Conservation (phyloP, 139 green algal genomes). For the Chlorella sp. region DNA sequence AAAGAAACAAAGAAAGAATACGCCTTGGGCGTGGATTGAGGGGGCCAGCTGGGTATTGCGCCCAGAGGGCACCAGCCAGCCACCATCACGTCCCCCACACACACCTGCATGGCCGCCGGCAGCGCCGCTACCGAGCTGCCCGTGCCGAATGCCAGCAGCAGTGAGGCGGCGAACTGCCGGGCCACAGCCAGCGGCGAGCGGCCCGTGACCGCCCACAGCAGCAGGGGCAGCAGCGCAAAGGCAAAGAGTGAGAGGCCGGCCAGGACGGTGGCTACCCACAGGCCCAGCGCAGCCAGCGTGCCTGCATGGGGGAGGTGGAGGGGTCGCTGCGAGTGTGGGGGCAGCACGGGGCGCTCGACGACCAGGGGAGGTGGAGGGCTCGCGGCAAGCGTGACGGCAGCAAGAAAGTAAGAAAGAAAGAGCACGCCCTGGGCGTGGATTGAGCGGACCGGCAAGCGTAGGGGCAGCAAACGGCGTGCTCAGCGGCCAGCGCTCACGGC, state of each 20-base stretch:
- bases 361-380: background rate
- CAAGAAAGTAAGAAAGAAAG: too few species aligned
- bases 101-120: slow-evolving; percentile 53
- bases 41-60: too few species aligned
- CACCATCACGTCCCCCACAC: background rate
- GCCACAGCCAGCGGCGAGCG: slow-evolving; percentile 20
- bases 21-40: too few species aligned
- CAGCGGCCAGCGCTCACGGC: background rate
- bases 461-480: background rate
- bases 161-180: slow-evolving; percentile 37
- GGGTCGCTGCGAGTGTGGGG: too few species aligned
- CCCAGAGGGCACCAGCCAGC: background rate
- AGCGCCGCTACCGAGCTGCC: slow-evolving; percentile 52
- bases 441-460: background rate
- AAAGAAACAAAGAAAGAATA: too few species aligned
- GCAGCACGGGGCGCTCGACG: too few species aligned
- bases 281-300: slow-evolving; percentile 47
- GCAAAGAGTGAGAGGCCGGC: slow-evolving; percentile 52
- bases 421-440: too few species aligned
- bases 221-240: slow-evolving; percentile 44
- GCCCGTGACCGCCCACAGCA: slow-evolving; percentile 47
- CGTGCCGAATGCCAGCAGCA: slow-evolving; percentile 65
- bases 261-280: slow-evolving; percentile 61
- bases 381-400: background rate
- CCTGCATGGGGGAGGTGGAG: background rate